A percentile compares a stretch with the other conserved stretches of the same genome.
phyloP scores from a whole-genome alignment of 2,329 filamentous ascomycete species.

The Corinectria fuckeliana region DNA sequence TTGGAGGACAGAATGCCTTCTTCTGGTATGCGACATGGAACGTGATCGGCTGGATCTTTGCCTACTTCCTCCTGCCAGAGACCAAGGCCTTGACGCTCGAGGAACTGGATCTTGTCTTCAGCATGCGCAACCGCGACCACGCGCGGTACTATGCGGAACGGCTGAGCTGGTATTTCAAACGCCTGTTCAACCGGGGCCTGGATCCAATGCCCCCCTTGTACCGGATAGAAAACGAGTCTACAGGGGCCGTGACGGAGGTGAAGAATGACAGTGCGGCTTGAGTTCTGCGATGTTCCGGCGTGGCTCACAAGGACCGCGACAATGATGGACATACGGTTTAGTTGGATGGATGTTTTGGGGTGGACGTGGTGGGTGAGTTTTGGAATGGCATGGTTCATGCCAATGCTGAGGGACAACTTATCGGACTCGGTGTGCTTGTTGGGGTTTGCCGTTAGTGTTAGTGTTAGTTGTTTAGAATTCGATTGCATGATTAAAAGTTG shows the following conservation, averaged over 20 bases:
- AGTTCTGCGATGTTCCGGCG: not conserved
- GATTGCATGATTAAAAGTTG: not conserved
- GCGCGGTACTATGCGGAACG: slow-evolving; percentile 44
- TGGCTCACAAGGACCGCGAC: slow-evolving; percentile 37
- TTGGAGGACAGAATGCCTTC: slow-evolving; percentile 42
- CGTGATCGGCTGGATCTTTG: slow-evolving; percentile 52
- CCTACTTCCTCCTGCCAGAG: slow-evolving; percentile 58
- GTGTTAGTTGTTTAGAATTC: not conserved
- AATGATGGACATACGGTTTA: not conserved
- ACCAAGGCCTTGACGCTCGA: slow-evolving; percentile 58
- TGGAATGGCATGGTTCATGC: not conserved
- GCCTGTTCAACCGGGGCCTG: slow-evolving; percentile 6
- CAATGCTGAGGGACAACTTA: not conserved
- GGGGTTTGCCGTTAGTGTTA: not conserved
- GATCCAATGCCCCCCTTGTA: slow-evolving; percentile 26
- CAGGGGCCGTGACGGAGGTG: slow-evolving; percentile 50
- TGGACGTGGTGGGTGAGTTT: not conserved
- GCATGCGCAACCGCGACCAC: slow-evolving; percentile 50
- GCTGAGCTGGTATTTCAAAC: slow-evolving; percentile 19
- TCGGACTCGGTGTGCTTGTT: not conserved
- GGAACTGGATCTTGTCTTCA: slow-evolving; percentile 57
- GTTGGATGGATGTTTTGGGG: not conserved
- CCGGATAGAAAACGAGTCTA: slow-evolving; percentile 14
- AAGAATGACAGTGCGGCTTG: slow-evolving; percentile 25
- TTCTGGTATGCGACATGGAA: slow-evolving; percentile 57